These are phyloP conservation scores for Leishmania mexicana DNA, from an alignment of 208 protist species.

Conservation along the genomic window DNA sequence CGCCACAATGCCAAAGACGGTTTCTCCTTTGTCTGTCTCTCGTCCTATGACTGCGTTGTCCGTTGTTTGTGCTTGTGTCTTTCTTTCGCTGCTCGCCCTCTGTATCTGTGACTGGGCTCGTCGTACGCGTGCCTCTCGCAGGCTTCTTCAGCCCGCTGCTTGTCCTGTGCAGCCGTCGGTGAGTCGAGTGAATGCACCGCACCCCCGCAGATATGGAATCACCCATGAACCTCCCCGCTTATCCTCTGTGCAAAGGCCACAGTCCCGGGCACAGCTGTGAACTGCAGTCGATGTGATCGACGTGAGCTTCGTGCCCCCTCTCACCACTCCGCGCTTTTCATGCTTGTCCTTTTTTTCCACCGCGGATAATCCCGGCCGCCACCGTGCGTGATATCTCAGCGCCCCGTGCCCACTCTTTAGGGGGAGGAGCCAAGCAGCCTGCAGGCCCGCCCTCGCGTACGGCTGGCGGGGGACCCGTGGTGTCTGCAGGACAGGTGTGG, in stretches of 20 bases:
- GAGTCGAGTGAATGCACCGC: neutral
- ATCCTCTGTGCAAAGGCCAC: neutral
- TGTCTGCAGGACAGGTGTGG: neutral
- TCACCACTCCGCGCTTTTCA: neutral
- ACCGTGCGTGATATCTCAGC: neutral
- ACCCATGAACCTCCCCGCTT: neutral
- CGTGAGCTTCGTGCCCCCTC: neutral
- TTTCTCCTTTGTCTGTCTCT: neutral
- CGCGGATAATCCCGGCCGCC: neutral
- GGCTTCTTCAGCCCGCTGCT: neutral
- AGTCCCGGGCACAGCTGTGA: neutral
- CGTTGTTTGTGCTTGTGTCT: neutral
- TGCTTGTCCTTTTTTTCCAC: neutral
- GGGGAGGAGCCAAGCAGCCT: neutral
- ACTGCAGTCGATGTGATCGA: neutral
- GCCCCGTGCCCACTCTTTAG: neutral
- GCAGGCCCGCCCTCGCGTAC: neutral
- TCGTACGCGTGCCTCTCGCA: neutral
- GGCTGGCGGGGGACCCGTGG: neutral
- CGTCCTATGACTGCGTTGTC: neutral
- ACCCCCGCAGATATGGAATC: neutral
- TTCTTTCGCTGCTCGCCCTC: neutral
- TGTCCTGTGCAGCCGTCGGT: neutral
- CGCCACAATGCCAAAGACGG: neutral
- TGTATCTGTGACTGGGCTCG: neutral